Evolutionary conservation across 1,139 yeast species (phyloP), one percentile per base, ranked within the genome.

Genomic region (Hansenula anomala): DNA sequence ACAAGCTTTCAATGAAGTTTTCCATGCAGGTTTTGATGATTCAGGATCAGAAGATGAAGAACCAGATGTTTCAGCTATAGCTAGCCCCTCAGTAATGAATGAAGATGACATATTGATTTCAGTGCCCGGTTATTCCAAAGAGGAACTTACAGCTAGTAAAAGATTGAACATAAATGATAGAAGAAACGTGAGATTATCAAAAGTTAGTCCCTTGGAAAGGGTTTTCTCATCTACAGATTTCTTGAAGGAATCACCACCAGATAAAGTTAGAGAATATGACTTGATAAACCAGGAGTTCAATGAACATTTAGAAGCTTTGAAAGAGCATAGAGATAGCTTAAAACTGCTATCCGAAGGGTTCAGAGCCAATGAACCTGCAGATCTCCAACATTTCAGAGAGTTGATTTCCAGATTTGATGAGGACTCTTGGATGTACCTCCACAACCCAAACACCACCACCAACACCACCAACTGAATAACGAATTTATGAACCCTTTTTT

Each of bases 1-100:
- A 41, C 51, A 59, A 39, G 60, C 69, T 4, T 36, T 51, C 20
- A 48, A 47, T 9, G 54, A 52, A 19, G 16, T 54, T 14, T 51
- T 49, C 37, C 49, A 43, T 25, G 33, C 44, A 16, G 47, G 45
- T 2, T 34, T 26, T 16, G 52, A 51, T 33, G 51, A 49, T 36
- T 48, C 54, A 14, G 48, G 49, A 6, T 47, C 54, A 4, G 57
- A 54, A 20, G 56, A 54, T 24, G 56, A 52, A 8, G 56, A 49
- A 16, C 54, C 51, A 3, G 58, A 51, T 30, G 38, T 49, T 17
- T 47, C 51, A 30, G 40, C 48, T 4, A 41, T 50, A 20, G 54
- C 46, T 0, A 37, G 47, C 2, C 40, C 49, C 4, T 32, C 45
- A 2, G 45, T 42, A 15, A 25, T 42, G 4, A 23, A 38, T 11